Conservation (phyloP, 495 filamentous ascomycete genomes). For the Aspergillus hancockii region DNA sequence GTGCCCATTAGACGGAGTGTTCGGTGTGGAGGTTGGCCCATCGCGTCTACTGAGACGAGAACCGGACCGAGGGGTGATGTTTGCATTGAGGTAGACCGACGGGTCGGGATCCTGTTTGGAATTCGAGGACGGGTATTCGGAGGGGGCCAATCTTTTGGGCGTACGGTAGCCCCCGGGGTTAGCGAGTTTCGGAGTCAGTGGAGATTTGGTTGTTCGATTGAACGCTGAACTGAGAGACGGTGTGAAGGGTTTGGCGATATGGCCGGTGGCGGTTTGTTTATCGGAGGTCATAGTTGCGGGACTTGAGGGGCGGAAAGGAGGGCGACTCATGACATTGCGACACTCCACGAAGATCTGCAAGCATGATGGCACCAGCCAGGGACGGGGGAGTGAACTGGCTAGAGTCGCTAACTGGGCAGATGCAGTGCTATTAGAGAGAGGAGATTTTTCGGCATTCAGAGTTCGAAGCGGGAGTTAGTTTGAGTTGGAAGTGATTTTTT, state of each 20-base stretch:
- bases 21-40: slow-evolving; percentile 61
- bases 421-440: background rate
- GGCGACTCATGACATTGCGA: slow-evolving; percentile 45
- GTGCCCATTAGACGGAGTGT: slow-evolving; percentile 42
- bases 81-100: slow-evolving; percentile 54
- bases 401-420: background rate
- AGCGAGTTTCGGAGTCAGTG: slow-evolving; percentile 54
- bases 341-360: slow-evolving; percentile 30
- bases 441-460: background rate
- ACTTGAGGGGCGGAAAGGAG: slow-evolving; percentile 30
- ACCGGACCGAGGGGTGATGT: slow-evolving; percentile 72
- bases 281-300: slow-evolving; percentile 52
- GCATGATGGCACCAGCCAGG: slow-evolving; percentile 41
- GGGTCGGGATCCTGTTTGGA: slow-evolving; percentile 42
- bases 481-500: slow-evolving; percentile 1
- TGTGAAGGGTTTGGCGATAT: slow-evolving; percentile 49
- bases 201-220: slow-evolving; percentile 39
- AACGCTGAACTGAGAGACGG: slow-evolving; percentile 51
- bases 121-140: slow-evolving; percentile 31
- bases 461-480: background rate
- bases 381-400: background rate
- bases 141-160: slow-evolving; percentile 38
- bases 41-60: slow-evolving; percentile 67
- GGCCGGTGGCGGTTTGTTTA: slow-evolving; percentile 50
- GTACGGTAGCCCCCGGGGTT: slow-evolving; percentile 37